Conservation (phyloP, 2,329 filamentous ascomycete species). For the Colletotrichum sp. region DNA sequence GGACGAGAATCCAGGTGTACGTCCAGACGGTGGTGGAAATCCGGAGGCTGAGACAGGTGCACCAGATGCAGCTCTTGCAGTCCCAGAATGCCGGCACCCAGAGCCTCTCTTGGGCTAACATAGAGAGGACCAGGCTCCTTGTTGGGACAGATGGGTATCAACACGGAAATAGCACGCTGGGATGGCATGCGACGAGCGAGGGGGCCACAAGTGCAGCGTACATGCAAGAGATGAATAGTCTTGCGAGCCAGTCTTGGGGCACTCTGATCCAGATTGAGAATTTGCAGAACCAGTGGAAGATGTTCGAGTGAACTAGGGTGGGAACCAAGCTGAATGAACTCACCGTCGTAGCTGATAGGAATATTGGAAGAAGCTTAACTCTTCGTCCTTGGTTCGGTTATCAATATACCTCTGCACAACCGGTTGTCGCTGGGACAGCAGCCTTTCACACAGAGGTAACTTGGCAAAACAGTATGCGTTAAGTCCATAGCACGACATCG, state of each 20-base stretch:
- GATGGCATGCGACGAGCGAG: neutral
- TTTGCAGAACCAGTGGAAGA: neutral
- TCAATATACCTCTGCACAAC: no score
- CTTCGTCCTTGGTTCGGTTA: no score
- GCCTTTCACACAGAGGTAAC: no score
- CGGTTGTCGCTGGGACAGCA: no score
- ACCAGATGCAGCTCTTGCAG: neutral
- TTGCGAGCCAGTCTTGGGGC: fast-evolving
- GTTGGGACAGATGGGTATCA: neutral
- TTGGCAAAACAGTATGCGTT: no score
- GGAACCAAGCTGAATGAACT: fast-evolving
- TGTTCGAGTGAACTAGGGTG: neutral
- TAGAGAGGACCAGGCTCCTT: no score
- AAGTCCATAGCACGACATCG: no score
- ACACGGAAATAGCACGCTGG: neutral
- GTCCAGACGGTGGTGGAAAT: neutral
- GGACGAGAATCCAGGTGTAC: neutral
- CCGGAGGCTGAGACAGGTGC: neutral
- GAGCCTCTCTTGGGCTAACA: neutral
- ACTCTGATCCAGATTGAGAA: neutral
- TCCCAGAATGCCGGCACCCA: neutral
- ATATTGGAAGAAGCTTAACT: no score
- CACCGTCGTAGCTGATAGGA: no score
- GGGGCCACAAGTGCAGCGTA: neutral
- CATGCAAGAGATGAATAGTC: fast-evolving